Percentiles rank a stretch among this genome's conserved stretches.
Evolutionary conservation across 2,329 filamentous ascomycete genomes (phyloP).

Genomic region (Pyricularia sp.): DNA sequence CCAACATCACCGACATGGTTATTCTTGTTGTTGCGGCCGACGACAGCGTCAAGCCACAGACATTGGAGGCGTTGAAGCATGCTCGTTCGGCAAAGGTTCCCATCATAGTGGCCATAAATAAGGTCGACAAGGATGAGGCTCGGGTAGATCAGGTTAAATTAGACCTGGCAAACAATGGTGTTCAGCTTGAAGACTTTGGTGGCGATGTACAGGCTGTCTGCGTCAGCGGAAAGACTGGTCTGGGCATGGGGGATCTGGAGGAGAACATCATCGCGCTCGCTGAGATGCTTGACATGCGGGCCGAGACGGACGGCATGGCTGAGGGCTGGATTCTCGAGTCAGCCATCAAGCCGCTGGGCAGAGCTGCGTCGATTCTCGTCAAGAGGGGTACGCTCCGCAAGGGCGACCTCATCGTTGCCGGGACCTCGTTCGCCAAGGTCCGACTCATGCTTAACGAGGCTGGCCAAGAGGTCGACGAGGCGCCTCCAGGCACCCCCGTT

Average conservation of each 20-base stretch:
- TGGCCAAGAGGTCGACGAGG: conserved; percentile 61
- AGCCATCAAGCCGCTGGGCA: conserved; percentile 74
- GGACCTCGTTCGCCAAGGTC: conserved; percentile 81
- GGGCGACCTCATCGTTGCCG: conserved; percentile 80
- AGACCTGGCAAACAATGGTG: conserved; percentile 72
- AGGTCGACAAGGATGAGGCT: conserved; percentile 82
- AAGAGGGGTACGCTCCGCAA: conserved; percentile 74
- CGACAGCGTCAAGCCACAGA: conserved; percentile 96
- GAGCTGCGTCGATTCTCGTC: conserved; percentile 81
- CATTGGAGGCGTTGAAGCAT: conserved; percentile 91
- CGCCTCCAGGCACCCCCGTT: conserved; percentile 79
- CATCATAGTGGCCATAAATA: conserved; percentile 97
- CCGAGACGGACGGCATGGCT: conserved; percentile 64
- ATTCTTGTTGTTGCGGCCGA: conserved; percentile 93
- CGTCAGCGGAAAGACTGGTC: conserved; percentile 88
- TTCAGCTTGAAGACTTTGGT: conserved; percentile 91
- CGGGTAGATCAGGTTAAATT: conserved; percentile 77
- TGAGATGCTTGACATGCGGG: conserved; percentile 84
- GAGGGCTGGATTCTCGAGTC: conserved; percentile 95
- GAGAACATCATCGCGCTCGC: conserved; percentile 80
- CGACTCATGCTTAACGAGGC: conserved; percentile 78
- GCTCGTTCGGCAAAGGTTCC: conserved; percentile 80
- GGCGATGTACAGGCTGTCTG: conserved; percentile 88
- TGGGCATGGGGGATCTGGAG: conserved; percentile 85
- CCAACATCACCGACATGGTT: conserved; percentile 93